These are phyloP conservation scores for Prinsepia uniflora DNA, from an alignment of 306 rosid genomes.

Conservation along the genomic window DNA sequence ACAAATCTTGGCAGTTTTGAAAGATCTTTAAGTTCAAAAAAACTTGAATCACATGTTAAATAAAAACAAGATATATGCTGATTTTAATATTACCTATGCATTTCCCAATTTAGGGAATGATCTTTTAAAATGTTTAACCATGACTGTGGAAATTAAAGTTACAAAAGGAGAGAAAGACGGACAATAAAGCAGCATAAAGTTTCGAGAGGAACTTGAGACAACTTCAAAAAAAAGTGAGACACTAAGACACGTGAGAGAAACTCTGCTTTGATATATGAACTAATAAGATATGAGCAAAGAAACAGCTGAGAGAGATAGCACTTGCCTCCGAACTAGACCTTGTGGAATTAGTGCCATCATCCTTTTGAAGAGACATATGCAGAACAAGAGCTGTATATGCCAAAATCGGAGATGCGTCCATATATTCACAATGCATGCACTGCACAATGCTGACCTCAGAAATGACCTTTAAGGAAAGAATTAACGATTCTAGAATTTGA, in stretches of 20 bases:
- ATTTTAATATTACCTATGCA: neutral
- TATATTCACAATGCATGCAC: constrained; percentile 45
- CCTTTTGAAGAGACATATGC: constrained; percentile 56
- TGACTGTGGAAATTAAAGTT: neutral
- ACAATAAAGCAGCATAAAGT: neutral
- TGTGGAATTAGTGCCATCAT: constrained; percentile 37
- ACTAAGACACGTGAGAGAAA: neutral
- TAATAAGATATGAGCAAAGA: constrained; percentile 3
- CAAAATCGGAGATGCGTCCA: constrained; percentile 63
- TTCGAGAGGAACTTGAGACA: neutral
- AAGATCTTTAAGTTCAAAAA: neutral
- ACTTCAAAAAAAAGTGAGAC: neutral
- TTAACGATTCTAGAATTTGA: constrained; percentile 44
- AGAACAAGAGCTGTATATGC: constrained; percentile 68
- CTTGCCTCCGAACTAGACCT: constrained; percentile 54
- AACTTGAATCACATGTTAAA: neutral
- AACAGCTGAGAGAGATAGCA: constrained; percentile 3
- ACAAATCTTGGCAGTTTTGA: neutral
- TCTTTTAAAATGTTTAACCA: neutral
- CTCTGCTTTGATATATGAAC: constrained; percentile 1
- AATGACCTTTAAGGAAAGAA: constrained; percentile 60
- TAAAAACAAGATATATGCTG: neutral
- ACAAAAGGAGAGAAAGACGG: neutral
- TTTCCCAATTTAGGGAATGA: too few species aligned
- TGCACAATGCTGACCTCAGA: constrained; percentile 71